Evolutionary conservation across 441 rosid genomes (phyloP).

Genomic region (Macaranga tanarius): DNA sequence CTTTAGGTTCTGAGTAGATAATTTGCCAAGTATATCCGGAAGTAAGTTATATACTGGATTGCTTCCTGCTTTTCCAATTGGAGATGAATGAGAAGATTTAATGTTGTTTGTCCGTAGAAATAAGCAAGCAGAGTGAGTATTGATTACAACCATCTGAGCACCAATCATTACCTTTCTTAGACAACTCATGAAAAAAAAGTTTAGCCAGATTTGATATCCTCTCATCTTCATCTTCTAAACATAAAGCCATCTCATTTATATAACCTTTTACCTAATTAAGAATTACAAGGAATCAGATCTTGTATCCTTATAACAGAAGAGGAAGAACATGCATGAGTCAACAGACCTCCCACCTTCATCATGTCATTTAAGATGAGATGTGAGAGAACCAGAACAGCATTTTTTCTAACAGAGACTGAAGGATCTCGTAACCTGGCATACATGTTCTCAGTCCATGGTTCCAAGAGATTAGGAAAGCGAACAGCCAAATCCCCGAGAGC

Average conservation of each 20-base stretch:
- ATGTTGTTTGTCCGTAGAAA: conserved; percentile 24
- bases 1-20: conserved; percentile 73
- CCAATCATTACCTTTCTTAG: conserved; percentile 78
- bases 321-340: conserved; percentile 18
- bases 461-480: conserved; percentile 93
- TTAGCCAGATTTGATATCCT: conserved; percentile 91
- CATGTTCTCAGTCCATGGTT: conserved; percentile 98
- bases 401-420: conserved; percentile 88
- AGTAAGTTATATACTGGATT: conserved; percentile 95
- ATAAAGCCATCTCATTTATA: conserved; percentile 89
- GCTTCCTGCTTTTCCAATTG: conserved; percentile 60
- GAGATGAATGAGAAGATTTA: conserved; percentile 7
- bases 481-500: conserved; percentile 98
- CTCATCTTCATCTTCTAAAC: conserved; percentile 84
- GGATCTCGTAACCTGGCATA: conserved; percentile 80
- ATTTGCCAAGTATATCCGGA: conserved; percentile 91
- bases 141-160: neutral
- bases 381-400: conserved; percentile 97
- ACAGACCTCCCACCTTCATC: conserved; percentile 80
- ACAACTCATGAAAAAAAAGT: conserved; percentile 89
- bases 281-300: conserved; percentile 26
- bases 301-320: conserved; percentile 9
- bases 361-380: conserved; percentile 98
- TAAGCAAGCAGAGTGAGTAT: conserved; percentile 10
- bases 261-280: conserved; percentile 87